Conservation (phyloP, 345 rosid genomes). For the Eutrema yunnanense region DNA sequence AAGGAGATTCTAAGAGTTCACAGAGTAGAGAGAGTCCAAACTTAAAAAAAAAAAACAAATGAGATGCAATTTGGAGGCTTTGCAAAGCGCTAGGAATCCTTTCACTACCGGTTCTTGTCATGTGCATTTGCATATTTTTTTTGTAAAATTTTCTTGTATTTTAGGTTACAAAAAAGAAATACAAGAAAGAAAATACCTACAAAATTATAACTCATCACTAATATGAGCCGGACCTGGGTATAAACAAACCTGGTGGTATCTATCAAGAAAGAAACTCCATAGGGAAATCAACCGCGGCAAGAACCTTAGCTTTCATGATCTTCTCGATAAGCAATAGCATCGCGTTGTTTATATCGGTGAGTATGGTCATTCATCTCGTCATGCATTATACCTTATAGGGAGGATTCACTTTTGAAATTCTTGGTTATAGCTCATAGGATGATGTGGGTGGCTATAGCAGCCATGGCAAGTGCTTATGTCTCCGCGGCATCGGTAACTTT, state of each 20-base stretch:
- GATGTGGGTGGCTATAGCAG: slow-evolving; percentile 35
- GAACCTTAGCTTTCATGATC: slow-evolving; percentile 27
- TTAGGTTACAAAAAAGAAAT: too few relatives aligned
- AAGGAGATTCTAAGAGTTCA: not conserved
- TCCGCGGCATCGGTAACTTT: slow-evolving; percentile 22
- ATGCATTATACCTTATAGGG: slow-evolving; percentile 27
- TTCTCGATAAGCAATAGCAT: slow-evolving; percentile 34
- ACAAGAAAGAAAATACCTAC: too few relatives aligned
- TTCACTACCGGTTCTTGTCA: not conserved
- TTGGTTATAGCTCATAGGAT: slow-evolving; percentile 23
- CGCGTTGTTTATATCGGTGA: slow-evolving; percentile 33
- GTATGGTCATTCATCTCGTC: slow-evolving; percentile 28
- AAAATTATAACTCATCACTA: too few relatives aligned
- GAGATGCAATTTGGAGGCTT: slow-evolving; percentile 1
- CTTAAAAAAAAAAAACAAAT: not conserved
- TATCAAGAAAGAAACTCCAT: not conserved
- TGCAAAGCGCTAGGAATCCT: slow-evolving; percentile 1
- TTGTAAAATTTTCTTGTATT: too few relatives aligned
- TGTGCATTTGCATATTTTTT: not conserved
- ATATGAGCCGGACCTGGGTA: not conserved
- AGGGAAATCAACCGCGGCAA: not conserved
- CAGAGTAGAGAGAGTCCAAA: not conserved
- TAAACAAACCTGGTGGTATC: slow-evolving; percentile 11
- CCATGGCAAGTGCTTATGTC: slow-evolving; percentile 34
- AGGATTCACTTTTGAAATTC: slow-evolving; percentile 11